Evolutionary conservation across 1,284 basidiomycete genomes (phyloP), one percentile per base, ranked within the genome.

Genomic region (Entoloma clypeatum): DNA sequence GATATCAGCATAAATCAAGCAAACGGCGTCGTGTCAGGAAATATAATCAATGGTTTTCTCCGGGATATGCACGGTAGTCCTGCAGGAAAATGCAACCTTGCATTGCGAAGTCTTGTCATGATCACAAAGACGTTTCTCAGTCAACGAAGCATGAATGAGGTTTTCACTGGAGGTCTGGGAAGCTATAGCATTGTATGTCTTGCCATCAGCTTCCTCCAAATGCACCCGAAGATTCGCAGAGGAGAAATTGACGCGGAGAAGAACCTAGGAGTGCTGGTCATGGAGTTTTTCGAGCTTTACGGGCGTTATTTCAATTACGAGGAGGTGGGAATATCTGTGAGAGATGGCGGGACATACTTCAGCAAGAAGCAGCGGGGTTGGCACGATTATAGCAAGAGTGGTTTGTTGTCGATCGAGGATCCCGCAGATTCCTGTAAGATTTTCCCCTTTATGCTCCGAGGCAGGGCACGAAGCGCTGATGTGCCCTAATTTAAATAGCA

Each of bases 211-310:
- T 98, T 98, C 61, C 68, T 99, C 34, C 95, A 98, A 70, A 86
- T 97, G 70, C 95, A 99, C 60, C 96, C 95, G 1, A 96, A 95
- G 62, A 79, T 99, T 47, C 82, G 95, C 29, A 65, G 81, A 39
- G 85, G 81, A 1, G 91, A 95, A 62, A 92, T 99, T 29, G 82
- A 94, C 52, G 80, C 93, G 0, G 78, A 80, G 48, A 71, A 78
- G 53, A 99, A 98, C 59, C 72, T 99, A 8, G 95, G 95, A 2
- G 86, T 94, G 4, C 69, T 99, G 28, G 74, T 97, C 21, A 78
- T 98, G 68, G 95, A 99, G 61, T 94, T 98, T 60, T 94, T 99
- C 54, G 94, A 99, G 71, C 73, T 96, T 7, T 98, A 98, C 59
- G 95, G 94, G 9, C 74, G 77, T 43, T 83, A 86, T 59, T 98